Conservation (phyloP, 2,329 filamentous ascomycete genomes). For the Thielaviopsis populi region DNA sequence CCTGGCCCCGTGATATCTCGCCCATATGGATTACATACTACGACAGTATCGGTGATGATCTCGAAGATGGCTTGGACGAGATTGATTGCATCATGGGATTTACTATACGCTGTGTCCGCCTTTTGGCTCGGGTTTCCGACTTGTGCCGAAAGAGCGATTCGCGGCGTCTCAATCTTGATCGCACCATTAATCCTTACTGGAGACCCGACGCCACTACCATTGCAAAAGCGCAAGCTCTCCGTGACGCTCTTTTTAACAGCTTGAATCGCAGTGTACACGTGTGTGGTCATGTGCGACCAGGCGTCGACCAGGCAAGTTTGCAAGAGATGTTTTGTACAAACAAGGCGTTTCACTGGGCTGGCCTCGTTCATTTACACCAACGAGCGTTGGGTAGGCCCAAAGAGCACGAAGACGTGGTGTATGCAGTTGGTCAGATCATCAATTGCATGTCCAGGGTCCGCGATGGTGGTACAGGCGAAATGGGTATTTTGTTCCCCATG, state of each 20-base stretch:
- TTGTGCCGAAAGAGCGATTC: conserved; percentile 54
- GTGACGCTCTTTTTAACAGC: conserved; percentile 44
- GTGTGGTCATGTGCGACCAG: conserved; percentile 34
- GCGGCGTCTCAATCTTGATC: conserved; percentile 41
- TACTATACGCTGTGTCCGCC: conserved; percentile 33
- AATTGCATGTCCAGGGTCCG: conserved; percentile 46
- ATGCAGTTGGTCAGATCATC: conserved; percentile 48
- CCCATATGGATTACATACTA: conserved; percentile 38
- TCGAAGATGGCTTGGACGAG: conserved; percentile 41
- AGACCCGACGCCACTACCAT: conserved; percentile 39
- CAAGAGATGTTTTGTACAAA: conserved; percentile 57
- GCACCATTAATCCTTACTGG: conserved; percentile 34
- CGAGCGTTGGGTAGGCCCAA: conserved; percentile 51
- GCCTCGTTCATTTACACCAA: conserved; percentile 58
- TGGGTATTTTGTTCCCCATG: conserved; percentile 63
- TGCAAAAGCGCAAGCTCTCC: conserved; percentile 42
- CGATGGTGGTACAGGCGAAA: conserved; percentile 54
- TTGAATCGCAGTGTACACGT: conserved; percentile 29
- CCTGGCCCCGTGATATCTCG: conserved; percentile 31
- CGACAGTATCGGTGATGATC: conserved; percentile 34
- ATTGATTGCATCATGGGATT: conserved; percentile 60
- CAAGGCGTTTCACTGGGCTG: conserved; percentile 66
- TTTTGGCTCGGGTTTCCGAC: conserved; percentile 48
- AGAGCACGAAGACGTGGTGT: conserved; percentile 44
- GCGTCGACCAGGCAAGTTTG: conserved; percentile 39